Conservation (phyloP, 331 rosid genomes). For the Dryas integrifolia region DNA sequence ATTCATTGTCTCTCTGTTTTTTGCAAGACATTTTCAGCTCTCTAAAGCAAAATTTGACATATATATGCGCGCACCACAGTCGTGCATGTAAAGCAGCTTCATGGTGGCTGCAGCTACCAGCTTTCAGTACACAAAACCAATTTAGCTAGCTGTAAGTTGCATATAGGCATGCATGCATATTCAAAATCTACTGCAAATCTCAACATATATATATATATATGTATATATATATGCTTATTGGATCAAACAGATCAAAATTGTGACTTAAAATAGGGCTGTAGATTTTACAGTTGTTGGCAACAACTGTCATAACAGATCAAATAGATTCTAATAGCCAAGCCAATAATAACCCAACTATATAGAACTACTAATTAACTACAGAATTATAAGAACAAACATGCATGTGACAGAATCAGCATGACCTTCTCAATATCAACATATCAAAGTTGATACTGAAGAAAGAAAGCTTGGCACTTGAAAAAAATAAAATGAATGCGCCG, state of each 20-base stretch:
- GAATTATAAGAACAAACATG: constrained; percentile 29
- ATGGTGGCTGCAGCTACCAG: background rate
- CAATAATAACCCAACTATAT: constrained; percentile 1
- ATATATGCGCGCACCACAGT: background rate
- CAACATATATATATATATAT: background rate
- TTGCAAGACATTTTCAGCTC: constrained; percentile 9
- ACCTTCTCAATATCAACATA: constrained; percentile 24
- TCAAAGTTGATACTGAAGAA: constrained; percentile 20
- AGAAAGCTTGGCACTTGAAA: background rate
- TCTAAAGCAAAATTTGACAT: background rate
- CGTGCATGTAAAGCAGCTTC: background rate
- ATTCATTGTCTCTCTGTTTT: background rate
- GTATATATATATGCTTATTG: no score
- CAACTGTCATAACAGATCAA: constrained; percentile 27
- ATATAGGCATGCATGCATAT: background rate
- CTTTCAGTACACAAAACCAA: background rate
- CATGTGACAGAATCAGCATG: constrained; percentile 48
- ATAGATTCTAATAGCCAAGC: background rate
- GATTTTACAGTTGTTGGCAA: constrained; percentile 8
- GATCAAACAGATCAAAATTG: background rate
- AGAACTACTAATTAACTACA: background rate
- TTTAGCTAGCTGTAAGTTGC: background rate
- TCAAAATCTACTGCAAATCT: background rate
- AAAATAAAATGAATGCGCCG: constrained; percentile 11
- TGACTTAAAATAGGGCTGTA: background rate